Evolutionary conservation across 139 green algal genomes (phyloP), one percentile per base, ranked within the genome.

Genomic region (Choricystis sp.): DNA sequence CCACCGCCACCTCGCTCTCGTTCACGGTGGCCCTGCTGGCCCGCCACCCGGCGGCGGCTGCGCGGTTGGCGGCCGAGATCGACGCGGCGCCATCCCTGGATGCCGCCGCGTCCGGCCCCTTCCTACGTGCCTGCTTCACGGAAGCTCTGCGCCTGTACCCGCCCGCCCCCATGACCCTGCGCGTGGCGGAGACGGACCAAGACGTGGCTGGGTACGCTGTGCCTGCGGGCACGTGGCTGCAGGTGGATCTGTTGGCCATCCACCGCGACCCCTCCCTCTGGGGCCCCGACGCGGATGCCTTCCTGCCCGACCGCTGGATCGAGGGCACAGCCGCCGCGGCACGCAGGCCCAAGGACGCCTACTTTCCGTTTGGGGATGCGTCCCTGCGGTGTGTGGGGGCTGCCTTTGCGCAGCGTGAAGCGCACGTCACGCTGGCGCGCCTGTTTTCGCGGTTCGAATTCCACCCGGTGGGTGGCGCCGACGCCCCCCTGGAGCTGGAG

Each of bases 121-220:
- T 72, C 28, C 26, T 48, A 1, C 58, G 66, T 3, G 72, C 67
- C 3, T 59, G 72, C n/a, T 31, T 74, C 19, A 72, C 72, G 16
- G 72, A 78, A 31, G n/a, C 62, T 5, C 26, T 78, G 59, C 61
- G 70, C 19, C 31, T 75, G n/a, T 69, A 56, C 56, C 70, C 70
- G 19, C 60, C 70, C 27, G 70, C 40, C 22, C 31, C 48, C 24
- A 56, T 26, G 21, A 71, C 66, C 9, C 40, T 52, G 40, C 40
- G 40, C 40, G 16, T 52, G 9, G 40, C 40, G 40, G 40, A 16
- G 9, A 16, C 9, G 40, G 40, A 52, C 40, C 40, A 52, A 16
- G 40, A 21, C 9, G 40, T 52, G 40, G 9, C 9, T 16, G 40
- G 40, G 9, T 21, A 52, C 9, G 9, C 16, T n/a, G n/a, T n/a